These are phyloP conservation scores for Gossypium gossypioides DNA, from an alignment of 441 rosid species.

Conservation along the genomic window DNA sequence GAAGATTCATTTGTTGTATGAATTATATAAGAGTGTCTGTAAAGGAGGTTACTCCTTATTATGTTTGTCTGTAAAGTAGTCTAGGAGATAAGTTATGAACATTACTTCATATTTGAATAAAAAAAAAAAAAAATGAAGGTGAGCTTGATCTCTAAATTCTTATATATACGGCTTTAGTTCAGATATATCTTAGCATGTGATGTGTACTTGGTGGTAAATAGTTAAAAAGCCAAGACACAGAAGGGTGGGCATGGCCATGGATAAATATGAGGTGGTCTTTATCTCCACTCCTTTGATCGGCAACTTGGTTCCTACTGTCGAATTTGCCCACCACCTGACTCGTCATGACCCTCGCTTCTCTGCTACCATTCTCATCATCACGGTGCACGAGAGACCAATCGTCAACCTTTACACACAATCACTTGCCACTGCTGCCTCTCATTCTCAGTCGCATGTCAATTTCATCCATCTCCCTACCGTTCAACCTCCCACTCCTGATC, in stretches of 20 bases:
- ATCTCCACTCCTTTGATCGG: conserved; percentile 1
- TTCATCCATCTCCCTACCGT: conserved; percentile 1
- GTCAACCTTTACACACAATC: conserved; percentile 2
- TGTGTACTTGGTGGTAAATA: no score
- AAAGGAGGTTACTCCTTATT: no score
- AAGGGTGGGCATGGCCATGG: background rate
- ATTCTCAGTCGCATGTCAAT: background rate
- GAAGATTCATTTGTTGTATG: no score
- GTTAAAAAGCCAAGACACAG: no score
- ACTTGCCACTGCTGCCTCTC: background rate
- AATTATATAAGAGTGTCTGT: no score
- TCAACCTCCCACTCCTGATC: conserved; percentile 12
- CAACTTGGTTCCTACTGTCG: background rate
- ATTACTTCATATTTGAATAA: no score
- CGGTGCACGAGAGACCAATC: background rate
- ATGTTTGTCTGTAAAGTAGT: no score
- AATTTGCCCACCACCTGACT: conserved; percentile 2
- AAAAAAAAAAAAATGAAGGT: no score
- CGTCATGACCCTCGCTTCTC: background rate
- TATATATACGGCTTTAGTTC: no score
- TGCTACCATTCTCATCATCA: background rate
- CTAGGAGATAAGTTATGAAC: no score
- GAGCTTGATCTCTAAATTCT: no score
- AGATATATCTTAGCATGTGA: no score
- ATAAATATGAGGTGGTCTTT: background rate